Conservation (phyloP, 352 stramenopile genomes). For the Phytophthora sansomeana region DNA sequence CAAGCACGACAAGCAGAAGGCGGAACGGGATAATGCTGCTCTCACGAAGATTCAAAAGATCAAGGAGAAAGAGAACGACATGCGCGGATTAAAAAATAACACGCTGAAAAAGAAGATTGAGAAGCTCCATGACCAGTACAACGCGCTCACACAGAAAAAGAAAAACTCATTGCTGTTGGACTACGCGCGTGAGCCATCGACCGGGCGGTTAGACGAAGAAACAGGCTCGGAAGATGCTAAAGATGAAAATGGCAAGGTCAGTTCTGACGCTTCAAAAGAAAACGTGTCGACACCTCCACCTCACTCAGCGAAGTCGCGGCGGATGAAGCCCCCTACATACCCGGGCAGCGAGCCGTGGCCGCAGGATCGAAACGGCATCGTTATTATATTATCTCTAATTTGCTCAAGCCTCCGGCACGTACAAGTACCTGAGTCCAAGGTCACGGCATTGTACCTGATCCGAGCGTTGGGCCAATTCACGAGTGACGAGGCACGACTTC, state of each 20-base stretch:
- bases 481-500: slow-evolving; percentile 94
- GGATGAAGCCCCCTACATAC: slow-evolving; percentile 30
- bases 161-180: slow-evolving; percentile 75
- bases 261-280: slow-evolving; percentile 19
- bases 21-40: slow-evolving; percentile 41
- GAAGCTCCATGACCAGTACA: slow-evolving; percentile 83
- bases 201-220: slow-evolving; percentile 38
- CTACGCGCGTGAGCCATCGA: slow-evolving; percentile 46
- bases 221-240: slow-evolving; percentile 27
- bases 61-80: slow-evolving; percentile 78
- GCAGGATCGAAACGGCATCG: slow-evolving; percentile 81
- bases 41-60: slow-evolving; percentile 61
- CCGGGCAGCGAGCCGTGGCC: slow-evolving; percentile 43
- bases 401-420: slow-evolving; percentile 87
- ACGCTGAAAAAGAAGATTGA: slow-evolving; percentile 89
- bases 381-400: slow-evolving; percentile 88
- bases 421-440: slow-evolving; percentile 86
- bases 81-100: slow-evolving; percentile 71
- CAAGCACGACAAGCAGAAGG: slow-evolving; percentile 53
- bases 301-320: slow-evolving; percentile 33
- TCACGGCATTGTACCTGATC: slow-evolving; percentile 94
- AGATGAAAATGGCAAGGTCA: slow-evolving; percentile 35
- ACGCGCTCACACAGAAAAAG: slow-evolving; percentile 81
- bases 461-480: slow-evolving; percentile 89
- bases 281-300: slow-evolving; percentile 23